Evolutionary conservation across 805 yeast species (phyloP).

Genomic region (Myxozyma nipponensis): DNA sequence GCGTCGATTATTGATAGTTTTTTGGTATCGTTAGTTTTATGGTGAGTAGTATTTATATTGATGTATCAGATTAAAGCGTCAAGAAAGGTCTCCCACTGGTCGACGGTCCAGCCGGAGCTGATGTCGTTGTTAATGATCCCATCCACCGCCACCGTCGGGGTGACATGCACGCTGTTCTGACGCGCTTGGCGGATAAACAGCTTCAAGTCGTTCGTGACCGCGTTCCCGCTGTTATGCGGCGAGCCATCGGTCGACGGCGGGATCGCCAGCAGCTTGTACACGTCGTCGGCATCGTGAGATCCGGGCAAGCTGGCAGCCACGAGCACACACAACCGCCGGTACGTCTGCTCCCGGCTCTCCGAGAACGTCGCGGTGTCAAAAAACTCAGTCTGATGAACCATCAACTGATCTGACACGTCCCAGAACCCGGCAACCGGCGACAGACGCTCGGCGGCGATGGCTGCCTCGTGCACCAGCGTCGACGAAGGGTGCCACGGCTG

Average conservation of each 20-base stretch:
- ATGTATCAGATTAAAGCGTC: too few relatives aligned
- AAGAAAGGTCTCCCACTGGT: slow-evolving; percentile 39
- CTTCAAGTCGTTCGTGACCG: slow-evolving; percentile 59
- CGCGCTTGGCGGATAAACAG: slow-evolving; percentile 69
- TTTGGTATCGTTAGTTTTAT: too few relatives aligned
- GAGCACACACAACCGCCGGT: slow-evolving; percentile 50
- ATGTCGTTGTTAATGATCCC: slow-evolving; percentile 58
- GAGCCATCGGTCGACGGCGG: slow-evolving; percentile 34
- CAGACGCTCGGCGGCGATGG: slow-evolving; percentile 59
- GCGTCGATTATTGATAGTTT: too few relatives aligned
- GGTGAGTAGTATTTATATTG: slow-evolving; percentile 11
- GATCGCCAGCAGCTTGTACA: slow-evolving; percentile 39
- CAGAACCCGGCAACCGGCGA: slow-evolving; percentile 55
- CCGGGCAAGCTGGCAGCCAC: slow-evolving; percentile 42
- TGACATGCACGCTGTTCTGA: slow-evolving; percentile 76
- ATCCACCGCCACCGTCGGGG: slow-evolving; percentile 71
- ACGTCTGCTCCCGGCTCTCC: slow-evolving; percentile 53
- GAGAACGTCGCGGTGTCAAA: slow-evolving; percentile 60
- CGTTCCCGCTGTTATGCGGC: slow-evolving; percentile 55
- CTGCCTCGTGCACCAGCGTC: slow-evolving; percentile 62
- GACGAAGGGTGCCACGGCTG: slow-evolving; percentile 92
- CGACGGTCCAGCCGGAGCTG: slow-evolving; percentile 58
- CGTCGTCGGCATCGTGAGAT: slow-evolving; percentile 40
- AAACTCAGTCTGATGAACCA: slow-evolving; percentile 51
- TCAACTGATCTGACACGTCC: slow-evolving; percentile 54